These are phyloP conservation scores for Rhizopus delemar DNA, from an alignment of 371 early-diverging fungal species.

Conservation along the genomic window DNA sequence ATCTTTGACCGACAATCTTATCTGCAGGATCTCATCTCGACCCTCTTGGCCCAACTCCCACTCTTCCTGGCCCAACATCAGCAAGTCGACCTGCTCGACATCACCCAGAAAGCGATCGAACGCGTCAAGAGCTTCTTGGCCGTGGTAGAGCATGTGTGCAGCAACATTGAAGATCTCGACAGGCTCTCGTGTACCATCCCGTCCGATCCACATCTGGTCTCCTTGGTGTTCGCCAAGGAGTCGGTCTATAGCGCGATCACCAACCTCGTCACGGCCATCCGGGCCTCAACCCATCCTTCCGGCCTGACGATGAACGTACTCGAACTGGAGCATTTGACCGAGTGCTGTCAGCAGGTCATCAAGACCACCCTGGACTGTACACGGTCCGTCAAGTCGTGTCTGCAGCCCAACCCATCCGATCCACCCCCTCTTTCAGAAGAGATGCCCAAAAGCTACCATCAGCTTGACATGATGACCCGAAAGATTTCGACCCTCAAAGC, in stretches of 20 bases:
- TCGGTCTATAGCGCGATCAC: constrained; percentile 52
- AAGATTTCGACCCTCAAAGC: background rate
- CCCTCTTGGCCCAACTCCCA: constrained; percentile 28
- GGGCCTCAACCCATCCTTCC: constrained; percentile 36
- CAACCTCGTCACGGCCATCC: constrained; percentile 46
- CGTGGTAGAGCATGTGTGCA: constrained; percentile 46
- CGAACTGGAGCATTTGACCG: constrained; percentile 30
- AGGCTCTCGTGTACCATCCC: constrained; percentile 32
- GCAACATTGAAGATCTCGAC: constrained; percentile 38
- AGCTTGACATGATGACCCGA: background rate
- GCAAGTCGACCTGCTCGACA: constrained; percentile 39
- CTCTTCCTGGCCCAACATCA: constrained; percentile 27
- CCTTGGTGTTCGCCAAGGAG: constrained; percentile 49
- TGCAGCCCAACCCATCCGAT: background rate
- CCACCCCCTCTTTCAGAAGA: background rate
- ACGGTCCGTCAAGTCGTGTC: constrained; percentile 19
- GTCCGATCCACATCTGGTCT: constrained; percentile 44
- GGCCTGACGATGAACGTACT: background rate
- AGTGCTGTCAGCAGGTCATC: constrained; percentile 41
- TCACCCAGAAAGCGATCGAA: constrained; percentile 45
- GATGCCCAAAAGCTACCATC: background rate
- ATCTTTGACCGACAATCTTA: constrained; percentile 32
- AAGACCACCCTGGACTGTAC: constrained; percentile 39
- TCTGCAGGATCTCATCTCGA: constrained; percentile 32
- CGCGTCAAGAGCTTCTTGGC: constrained; percentile 43